Evolutionary conservation across 2,329 filamentous ascomycete genomes (phyloP).

Genomic region (Trichoderma sp.): DNA sequence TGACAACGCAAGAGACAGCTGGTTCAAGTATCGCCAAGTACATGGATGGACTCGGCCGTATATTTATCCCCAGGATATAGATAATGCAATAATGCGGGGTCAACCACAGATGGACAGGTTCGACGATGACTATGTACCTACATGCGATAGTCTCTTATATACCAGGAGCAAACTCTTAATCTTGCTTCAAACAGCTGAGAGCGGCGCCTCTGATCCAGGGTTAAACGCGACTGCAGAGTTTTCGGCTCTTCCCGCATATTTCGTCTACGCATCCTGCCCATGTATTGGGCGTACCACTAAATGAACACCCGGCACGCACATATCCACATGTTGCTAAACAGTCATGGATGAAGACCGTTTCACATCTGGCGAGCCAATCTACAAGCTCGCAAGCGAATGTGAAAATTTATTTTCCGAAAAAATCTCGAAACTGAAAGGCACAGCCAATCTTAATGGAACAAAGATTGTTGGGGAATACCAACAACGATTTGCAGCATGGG

Average conservation of each 20-base stretch:
- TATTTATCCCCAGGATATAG: neutral
- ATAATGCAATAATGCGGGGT: neutral
- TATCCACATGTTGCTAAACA: neutral
- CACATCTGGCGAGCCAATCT: neutral
- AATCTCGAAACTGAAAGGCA: neutral
- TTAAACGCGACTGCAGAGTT: neutral
- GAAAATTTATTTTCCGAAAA: neutral
- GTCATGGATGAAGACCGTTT: neutral
- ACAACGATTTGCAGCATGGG: constrained; percentile 15
- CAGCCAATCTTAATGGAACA: neutral
- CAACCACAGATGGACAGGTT: neutral
- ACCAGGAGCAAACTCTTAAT: neutral
- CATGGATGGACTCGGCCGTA: neutral
- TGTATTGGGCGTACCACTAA: neutral
- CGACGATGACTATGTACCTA: too few relatives aligned
- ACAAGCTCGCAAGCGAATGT: neutral
- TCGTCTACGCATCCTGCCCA: neutral
- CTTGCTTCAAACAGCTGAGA: neutral
- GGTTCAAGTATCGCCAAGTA: neutral
- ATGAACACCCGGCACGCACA: neutral
- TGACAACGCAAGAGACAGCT: neutral
- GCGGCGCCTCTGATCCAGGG: neutral
- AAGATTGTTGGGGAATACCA: constrained; percentile 17
- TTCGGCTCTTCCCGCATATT: neutral
- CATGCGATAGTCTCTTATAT: neutral